Percentiles rank a stretch among this genome's conserved stretches.
phyloP scores from a whole-genome alignment of 768 basidiomycete genomes.

The Phanerochaete carnosa region DNA sequence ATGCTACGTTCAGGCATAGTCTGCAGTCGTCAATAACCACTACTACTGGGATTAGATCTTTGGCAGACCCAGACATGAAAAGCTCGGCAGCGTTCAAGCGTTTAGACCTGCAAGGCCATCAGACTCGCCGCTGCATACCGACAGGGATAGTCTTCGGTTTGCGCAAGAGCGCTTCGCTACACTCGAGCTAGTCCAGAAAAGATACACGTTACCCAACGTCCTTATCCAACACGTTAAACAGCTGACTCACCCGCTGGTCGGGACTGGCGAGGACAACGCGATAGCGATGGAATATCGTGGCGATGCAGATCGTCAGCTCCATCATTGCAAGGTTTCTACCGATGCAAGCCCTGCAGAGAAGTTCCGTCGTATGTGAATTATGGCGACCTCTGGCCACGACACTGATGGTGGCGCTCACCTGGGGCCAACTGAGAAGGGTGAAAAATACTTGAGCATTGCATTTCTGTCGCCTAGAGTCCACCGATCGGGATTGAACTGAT shows the following conservation, averaged over 20 bases:
- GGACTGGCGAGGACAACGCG: conserved; percentile 1
- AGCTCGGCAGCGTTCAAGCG: no score
- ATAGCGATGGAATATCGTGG: conserved; percentile 10
- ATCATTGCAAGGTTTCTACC: conserved; percentile 9
- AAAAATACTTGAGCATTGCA: conserved; percentile 10
- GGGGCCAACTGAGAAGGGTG: conserved; percentile 13
- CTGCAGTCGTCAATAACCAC: no score
- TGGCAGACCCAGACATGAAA: no score
- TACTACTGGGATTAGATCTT: no score
- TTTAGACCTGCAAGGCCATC: no score
- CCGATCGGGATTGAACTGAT: conserved; percentile 26
- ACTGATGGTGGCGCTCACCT: not conserved
- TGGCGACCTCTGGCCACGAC: not conserved
- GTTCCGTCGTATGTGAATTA: not conserved
- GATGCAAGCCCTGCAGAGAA: conserved; percentile 1
- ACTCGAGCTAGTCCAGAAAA: no score
- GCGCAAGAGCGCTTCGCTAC: not conserved
- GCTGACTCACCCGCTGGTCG: not conserved
- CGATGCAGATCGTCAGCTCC: conserved; percentile 5
- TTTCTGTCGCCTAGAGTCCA: conserved; percentile 23
- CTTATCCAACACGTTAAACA: not conserved
- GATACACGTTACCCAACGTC: not conserved
- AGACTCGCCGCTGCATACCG: not conserved
- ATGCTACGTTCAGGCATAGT: no score
- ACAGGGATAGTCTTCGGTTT: not conserved